Evolutionary conservation across 2,329 filamentous ascomycete species (phyloP).

Genomic region (Diaporthe helianthi): DNA sequence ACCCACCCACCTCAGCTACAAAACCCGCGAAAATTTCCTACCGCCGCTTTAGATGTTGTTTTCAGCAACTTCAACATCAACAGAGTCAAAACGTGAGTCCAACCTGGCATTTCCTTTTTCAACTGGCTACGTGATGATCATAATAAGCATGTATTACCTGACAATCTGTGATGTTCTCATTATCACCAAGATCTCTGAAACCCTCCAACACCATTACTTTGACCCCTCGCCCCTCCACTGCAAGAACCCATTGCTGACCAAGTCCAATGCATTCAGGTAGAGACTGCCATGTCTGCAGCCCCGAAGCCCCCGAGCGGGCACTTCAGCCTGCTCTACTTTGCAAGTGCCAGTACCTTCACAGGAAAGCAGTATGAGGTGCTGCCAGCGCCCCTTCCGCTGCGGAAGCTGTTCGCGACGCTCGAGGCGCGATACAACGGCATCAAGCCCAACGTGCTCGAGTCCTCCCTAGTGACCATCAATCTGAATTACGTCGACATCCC

Average conservation of each 20-base stretch:
- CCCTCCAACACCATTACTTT: conserved; percentile 27
- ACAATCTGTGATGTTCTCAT: conserved; percentile 57
- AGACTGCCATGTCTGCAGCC: conserved; percentile 37
- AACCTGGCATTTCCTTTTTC: neutral
- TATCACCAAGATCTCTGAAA: conserved; percentile 78
- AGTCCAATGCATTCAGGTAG: conserved; percentile 27
- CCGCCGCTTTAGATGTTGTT: neutral
- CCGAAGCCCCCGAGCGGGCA: conserved; percentile 64
- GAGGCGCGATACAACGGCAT: conserved; percentile 77
- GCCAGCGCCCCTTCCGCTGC: conserved; percentile 69
- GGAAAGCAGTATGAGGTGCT: conserved; percentile 70
- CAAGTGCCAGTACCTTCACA: conserved; percentile 74
- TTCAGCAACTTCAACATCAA: neutral
- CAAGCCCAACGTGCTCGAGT: conserved; percentile 69
- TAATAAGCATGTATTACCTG: conserved; percentile 52
- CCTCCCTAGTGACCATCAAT: conserved; percentile 81
- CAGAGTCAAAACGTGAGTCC: conserved; percentile 43
- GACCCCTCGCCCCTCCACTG: conserved; percentile 14
- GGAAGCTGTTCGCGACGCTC: conserved; percentile 69
- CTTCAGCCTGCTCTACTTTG: conserved; percentile 85
- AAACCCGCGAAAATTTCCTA: conserved; percentile 4
- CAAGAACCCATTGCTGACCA: conserved; percentile 38
- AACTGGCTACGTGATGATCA: conserved; percentile 43
- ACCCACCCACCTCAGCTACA: conserved; percentile 19
- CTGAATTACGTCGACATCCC: conserved; percentile 79